Base-by-base conservation (phyloP, 192 early-diverging fungal species). In the Chytriomyces hyalinus region DNA sequence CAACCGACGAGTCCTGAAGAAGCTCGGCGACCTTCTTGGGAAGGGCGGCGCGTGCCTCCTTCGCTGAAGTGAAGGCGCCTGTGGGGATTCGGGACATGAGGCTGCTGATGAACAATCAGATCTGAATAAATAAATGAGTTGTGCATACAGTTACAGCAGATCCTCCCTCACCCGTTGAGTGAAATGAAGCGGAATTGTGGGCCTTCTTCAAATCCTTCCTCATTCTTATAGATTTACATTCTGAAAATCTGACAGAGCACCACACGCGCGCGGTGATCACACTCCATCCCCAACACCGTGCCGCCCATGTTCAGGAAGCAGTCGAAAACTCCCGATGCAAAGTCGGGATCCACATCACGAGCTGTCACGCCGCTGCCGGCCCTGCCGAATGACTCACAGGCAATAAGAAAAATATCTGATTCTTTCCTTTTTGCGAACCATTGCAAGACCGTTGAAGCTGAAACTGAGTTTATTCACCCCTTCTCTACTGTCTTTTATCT, bases 1-100 rank as follows among this genome's bases (percentile, higher is more conserved):
- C 43, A 15, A 75, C 53, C 1, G 81, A 78, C 28, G 76, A 80
- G 4, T 64, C 78, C 20, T 47, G 57, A 20, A 83, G 51, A 8
- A 80, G 65, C 15, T 69, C 43, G 13, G 53, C 51, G 9, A 80
- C 78, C 3, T n/a, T 36, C 15, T 67, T 43, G 46, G 81, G 73
- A 17, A 83, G 74, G 49, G 49, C 7, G 13, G 20, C 65, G 15
- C 81, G 78, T 49, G 64, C 73, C 13, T 9, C 61, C 15, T 22
- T 59, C 61, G 61, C 17, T 65, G 47, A 65, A 61, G 49, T 24
- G 11, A 28, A 68, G 36, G 13, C 66, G 9, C 66, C 66, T 13
- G 11, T 24, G 15, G 66, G 13, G 44, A 47, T 36, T 36, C 36
- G 36, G 36, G 36, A 36, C 36, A 36, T 36, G 36, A 36, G 36